Base-by-base conservation (phyloP, 2,329 filamentous ascomycete species). In the Cercospora citrullina region DNA sequence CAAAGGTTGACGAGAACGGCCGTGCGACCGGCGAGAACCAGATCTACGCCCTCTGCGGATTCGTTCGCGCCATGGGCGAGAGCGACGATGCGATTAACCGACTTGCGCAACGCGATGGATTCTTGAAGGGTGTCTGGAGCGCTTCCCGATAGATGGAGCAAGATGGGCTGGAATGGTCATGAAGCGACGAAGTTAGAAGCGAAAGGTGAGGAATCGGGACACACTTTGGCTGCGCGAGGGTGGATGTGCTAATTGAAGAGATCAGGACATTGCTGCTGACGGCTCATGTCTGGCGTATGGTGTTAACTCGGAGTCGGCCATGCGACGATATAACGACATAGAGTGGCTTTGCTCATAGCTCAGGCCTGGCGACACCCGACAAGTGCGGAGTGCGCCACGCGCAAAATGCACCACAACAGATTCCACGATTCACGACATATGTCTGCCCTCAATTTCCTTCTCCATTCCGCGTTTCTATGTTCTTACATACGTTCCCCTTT, bases 1-100 rank as follows among this genome's bases (percentile, higher is more conserved):
- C 91, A 84, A 98, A 97, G 88, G 95, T 99, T 79, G 94, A 98
- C 84, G 95, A 99, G 90, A 96, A 94, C 87, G 95, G 95, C 83
- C 92, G 94, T 79, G 93, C 94, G 86, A 93, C 92, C 77, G 93
- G 94, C 84, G 95, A 97, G 87, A 96, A 94, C 90, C 91, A 97
- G 85, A 90, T 92, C 81, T 99, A 97, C 83, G 94, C 95, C 78
- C 91, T 99, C 75, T 96, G 91, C 86, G 95, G 95, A 74, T 99
- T 98, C 87, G 92, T 99, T 80, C 91, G 95, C 78, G 92, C 94
- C 78, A 95, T 97, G 89, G 95, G 95, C 81, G 96, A 99, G 92
- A 90, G 90, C 83, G 95, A 99, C 83, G 95, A 99, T 86, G 88
- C 91, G 79, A 84, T 99, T 80, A 99, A 99, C 91, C 87, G 95